Evolutionary conservation across 257 asterid genomes (phyloP), one percentile per base, ranked within the genome.

Genomic region (Penstemon eatonii): DNA sequence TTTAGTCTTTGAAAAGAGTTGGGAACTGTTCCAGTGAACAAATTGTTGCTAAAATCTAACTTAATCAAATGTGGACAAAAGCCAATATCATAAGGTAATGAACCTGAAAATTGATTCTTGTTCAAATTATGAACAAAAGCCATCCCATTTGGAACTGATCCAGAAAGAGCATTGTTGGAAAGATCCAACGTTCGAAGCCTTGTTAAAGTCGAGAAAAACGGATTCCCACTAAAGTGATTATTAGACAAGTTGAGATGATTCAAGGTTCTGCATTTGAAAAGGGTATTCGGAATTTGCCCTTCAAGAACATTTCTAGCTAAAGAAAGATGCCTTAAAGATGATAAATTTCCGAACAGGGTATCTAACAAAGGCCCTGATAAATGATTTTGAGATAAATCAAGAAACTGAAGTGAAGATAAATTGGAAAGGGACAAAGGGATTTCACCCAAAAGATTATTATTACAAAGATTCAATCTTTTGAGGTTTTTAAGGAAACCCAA

Each of bases 181-280:
- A 92, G 82, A 78, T 92, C 98, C 68, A 92, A 43, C 4, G 87
- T 81, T 7, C 97, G 79, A 3, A 92, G 91, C 87, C 96, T 84
- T 5, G 79, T 44, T 56, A 88, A 64, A 11, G 83, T 71, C 33
- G 86, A 55, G 45, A 86, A 87, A 18, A 6, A 55, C 4, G 86
- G 90, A 80, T 71, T 68, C 8, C 98, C 96, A 3, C 95, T 81
- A n/a, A 92, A 88, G 63, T 58, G 87, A 71, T 92, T 92, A 8
- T 45, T 64, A 7, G 98, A 92, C 38, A 92, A 52, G 65, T 92
- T 82, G 65, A 78, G 81, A 42, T 92, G 96, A 63, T 92, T 88
- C 66, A 92, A 57, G 7, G 56, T 67, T 0, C 76, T 49, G 71
- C 98, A 90, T 72, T 56, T 78, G 2, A 78, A 38, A 6, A 92